Base-by-base conservation (phyloP, 2,329 filamentous ascomycete species). In the Aspergillus brasiliensis region DNA sequence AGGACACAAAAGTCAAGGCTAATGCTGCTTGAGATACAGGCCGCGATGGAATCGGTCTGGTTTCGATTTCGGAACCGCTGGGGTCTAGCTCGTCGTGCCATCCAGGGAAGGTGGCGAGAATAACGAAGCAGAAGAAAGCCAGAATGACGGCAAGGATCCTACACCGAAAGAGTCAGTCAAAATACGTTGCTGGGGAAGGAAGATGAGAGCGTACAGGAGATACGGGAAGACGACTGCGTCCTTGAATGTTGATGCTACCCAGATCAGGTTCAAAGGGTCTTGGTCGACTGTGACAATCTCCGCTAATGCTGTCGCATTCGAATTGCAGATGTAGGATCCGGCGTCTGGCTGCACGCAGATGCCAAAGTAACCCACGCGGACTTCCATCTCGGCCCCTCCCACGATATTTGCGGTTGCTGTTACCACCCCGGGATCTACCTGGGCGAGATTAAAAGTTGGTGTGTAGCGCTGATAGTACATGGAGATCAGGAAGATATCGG, bases 141-240 rank as follows among this genome's bases (percentile, higher is more conserved):
- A 99, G 92, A 75, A 99, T 91, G 73, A 98, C 93, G 73, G 95
- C 95, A 72, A 99, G 93, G 81, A 99, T 99, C 65, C 91, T 95
- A 28, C 56, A 34, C 13, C 13, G 0, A 28, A 5, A 63, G 63
- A 55, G 60, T 62, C 54, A 47, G 52, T 49, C 25, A 56, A 38
- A 34, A 34, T 2, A 1, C 11, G 6, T 23, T 42, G 7, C 23
- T 15, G 8, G 13, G 6, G 1, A 17, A 2, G 28, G 31, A 23
- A 8, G n/a, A 31, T 3, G 6, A 8, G n/a, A 47, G 82, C 91
- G 82, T 77, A 95, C 90, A 99, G 89, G 19, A 99, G 81, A 73
- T 98, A 99, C 8, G 95, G 95, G 75, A 99, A 99, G 47, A 99
- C 94, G 75, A 99, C 95, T 79, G 93, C 94, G 77, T 98, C 92